Conservation (phyloP, 1,284 basidiomycete genomes). For the Rhodofomes roseus region DNA sequence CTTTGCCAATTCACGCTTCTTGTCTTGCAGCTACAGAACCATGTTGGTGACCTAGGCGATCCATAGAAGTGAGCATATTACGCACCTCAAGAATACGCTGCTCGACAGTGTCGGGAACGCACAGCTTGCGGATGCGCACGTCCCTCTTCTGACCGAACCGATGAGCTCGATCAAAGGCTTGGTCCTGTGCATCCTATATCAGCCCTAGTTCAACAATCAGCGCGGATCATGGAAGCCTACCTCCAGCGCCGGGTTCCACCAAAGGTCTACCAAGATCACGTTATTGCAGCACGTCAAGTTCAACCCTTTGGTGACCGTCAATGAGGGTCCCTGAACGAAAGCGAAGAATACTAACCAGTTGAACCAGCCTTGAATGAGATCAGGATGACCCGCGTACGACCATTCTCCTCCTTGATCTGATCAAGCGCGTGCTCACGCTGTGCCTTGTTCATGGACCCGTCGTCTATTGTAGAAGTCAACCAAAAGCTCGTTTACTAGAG, state of each 20-base stretch:
- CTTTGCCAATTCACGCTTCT: slow-evolving; percentile 81
- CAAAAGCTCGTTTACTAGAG: neutral
- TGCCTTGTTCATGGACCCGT: slow-evolving; percentile 79
- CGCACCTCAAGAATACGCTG: slow-evolving; percentile 74
- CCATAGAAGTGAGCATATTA: neutral
- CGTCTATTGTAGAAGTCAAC: slow-evolving; percentile 50
- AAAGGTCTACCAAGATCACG: slow-evolving; percentile 89
- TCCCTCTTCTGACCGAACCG: slow-evolving; percentile 73
- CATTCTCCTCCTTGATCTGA: slow-evolving; percentile 60
- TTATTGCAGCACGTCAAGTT: slow-evolving; percentile 95
- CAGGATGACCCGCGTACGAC: slow-evolving; percentile 70
- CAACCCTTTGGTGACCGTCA: slow-evolving; percentile 49
- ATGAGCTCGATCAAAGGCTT: slow-evolving; percentile 70
- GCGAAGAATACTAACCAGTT: slow-evolving; percentile 49
- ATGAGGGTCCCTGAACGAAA: neutral
- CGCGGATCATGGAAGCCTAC: slow-evolving; percentile 30
- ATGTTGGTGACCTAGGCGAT: neutral
- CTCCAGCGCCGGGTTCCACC: slow-evolving; percentile 94
- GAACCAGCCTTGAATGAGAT: slow-evolving; percentile 97
- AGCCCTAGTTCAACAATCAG: neutral
- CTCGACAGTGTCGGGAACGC: slow-evolving; percentile 86
- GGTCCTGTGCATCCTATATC: slow-evolving; percentile 47
- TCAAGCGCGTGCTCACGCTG: slow-evolving; percentile 75
- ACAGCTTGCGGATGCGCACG: slow-evolving; percentile 93
- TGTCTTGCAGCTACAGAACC: slow-evolving; percentile 66